Percentiles rank a stretch among this genome's conserved stretches.
Evolutionary conservation across 1,139 yeast genomes (phyloP).

Genomic region (Scheffersomyces cryptocercus): DNA sequence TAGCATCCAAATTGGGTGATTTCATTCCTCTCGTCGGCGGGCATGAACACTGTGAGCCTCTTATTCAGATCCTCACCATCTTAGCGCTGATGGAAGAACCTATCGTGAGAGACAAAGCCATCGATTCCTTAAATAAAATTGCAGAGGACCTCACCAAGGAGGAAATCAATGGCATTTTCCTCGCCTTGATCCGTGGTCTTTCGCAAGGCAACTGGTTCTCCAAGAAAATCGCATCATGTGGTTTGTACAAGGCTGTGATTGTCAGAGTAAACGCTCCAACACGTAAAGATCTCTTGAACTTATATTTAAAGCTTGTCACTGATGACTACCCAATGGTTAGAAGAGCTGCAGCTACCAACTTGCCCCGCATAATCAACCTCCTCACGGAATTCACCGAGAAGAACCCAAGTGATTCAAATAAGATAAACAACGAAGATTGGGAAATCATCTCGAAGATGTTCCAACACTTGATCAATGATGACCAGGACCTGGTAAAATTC

Average conservation of each 20-base stretch:
- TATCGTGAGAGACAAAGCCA: conserved; percentile 94
- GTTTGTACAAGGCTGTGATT: conserved; percentile 75
- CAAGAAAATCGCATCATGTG: conserved; percentile 88
- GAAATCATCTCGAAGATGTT: conserved; percentile 80
- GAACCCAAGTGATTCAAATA: conserved; percentile 20
- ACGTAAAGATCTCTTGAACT: conserved; percentile 62
- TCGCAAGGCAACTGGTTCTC: conserved; percentile 95
- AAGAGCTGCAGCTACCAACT: conserved; percentile 85
- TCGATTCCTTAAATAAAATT: conserved; percentile 75
- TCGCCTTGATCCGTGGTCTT: conserved; percentile 75
- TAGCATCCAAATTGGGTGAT: conserved; percentile 86
- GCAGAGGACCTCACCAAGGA: conserved; percentile 64
- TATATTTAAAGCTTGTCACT: conserved; percentile 69
- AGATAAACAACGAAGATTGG: conserved; percentile 57
- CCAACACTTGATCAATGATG: conserved; percentile 75
- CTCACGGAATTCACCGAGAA: conserved; percentile 42
- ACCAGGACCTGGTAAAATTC: conserved; percentile 93
- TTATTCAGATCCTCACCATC: conserved; percentile 84
- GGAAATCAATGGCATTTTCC: conserved; percentile 67
- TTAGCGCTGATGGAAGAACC: conserved; percentile 96
- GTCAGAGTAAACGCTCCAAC: conserved; percentile 55
- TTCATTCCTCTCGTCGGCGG: conserved; percentile 91
- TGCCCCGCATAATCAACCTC: conserved; percentile 70
- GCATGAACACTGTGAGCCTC: conserved; percentile 67
- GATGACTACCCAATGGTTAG: conserved; percentile 99